These are phyloP conservation scores for Meira miltonrushii DNA, from an alignment of 1,284 basidiomycete species.

Conservation along the genomic window DNA sequence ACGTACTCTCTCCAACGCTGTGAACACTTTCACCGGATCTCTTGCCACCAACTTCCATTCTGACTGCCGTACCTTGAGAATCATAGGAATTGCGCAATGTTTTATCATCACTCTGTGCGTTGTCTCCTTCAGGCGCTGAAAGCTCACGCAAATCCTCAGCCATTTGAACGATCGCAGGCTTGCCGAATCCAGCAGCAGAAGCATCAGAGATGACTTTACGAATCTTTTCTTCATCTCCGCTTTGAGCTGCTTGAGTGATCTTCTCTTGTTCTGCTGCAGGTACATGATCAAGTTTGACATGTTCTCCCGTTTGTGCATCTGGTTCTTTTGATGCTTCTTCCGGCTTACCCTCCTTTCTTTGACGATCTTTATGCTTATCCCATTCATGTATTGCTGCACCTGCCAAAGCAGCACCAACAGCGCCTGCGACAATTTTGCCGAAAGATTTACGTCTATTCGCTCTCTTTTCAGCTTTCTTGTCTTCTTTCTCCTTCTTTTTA, in stretches of 20 bases:
- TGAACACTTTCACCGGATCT: conserved; percentile 8
- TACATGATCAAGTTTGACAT: conserved; percentile 16
- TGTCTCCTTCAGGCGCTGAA: conserved; percentile 12
- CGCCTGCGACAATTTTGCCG: conserved; percentile 14
- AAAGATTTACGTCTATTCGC: conserved; percentile 5
- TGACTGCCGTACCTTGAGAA: conserved; percentile 1
- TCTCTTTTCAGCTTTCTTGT: conserved; percentile 19
- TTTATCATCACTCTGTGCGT: neutral
- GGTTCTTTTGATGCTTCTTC: conserved; percentile 28
- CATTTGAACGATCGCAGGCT: conserved; percentile 29
- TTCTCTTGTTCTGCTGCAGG: conserved; percentile 16
- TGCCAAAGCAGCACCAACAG: conserved; percentile 27
- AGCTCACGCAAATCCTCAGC: conserved; percentile 15
- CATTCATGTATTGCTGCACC: conserved; percentile 28
- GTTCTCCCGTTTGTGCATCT: conserved; percentile 17
- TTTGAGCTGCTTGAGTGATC: conserved; percentile 20
- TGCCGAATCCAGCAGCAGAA: conserved; percentile 29
- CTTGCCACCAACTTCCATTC: neutral
- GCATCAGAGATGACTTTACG: conserved; percentile 21
- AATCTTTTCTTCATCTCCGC: conserved; percentile 21
- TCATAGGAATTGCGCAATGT: neutral
- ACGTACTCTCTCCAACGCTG: neutral
- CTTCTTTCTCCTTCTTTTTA: conserved; percentile 11
- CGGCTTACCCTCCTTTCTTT: conserved; percentile 26
- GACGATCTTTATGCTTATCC: conserved; percentile 32